A percentile compares a stretch with the other conserved stretches of the same genome.
Conservation (phyloP, 106 monocot species). For the Hemerocallis citrina region DNA sequence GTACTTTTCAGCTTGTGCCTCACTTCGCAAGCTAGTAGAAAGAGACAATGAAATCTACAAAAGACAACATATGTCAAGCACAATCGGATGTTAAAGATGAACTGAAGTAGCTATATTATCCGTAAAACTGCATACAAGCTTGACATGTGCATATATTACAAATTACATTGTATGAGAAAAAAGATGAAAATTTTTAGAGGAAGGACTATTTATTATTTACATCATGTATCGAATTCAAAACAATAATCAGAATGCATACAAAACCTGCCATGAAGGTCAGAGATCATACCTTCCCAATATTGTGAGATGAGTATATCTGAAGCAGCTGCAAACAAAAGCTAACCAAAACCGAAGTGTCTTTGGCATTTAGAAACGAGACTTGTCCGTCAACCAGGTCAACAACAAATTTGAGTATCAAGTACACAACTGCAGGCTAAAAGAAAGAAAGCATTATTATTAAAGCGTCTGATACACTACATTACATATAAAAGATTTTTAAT, state of each 20-base stretch:
- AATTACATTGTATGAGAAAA: no score
- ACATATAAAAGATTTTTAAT: no score
- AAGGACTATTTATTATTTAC: no score
- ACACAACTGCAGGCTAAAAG: conserved; percentile 68
- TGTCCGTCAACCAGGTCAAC: conserved; percentile 88
- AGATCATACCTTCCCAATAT: conserved; percentile 69
- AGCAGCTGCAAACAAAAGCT: conserved; percentile 80
- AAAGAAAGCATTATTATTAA: neutral
- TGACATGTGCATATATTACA: no score
- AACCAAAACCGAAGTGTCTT: conserved; percentile 73
- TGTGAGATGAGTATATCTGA: conserved; percentile 84
- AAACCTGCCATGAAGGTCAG: neutral
- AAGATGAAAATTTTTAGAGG: no score
- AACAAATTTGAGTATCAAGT: conserved; percentile 88
- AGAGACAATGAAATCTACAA: conserved; percentile 61
- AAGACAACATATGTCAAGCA: neutral
- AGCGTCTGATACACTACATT: neutral
- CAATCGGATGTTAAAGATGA: conserved; percentile 1
- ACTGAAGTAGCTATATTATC: no score
- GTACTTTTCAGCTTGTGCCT: conserved; percentile 78
- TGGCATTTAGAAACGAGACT: conserved; percentile 56
- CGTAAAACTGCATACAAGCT: no score
- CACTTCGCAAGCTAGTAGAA: conserved; percentile 59
- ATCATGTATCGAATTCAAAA: no score
- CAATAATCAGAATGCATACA: neutral